Evolutionary conservation across 2,329 filamentous ascomycete genomes (phyloP), one percentile per base, ranked within the genome.

Genomic region (Aspergillus novofumigatus): DNA sequence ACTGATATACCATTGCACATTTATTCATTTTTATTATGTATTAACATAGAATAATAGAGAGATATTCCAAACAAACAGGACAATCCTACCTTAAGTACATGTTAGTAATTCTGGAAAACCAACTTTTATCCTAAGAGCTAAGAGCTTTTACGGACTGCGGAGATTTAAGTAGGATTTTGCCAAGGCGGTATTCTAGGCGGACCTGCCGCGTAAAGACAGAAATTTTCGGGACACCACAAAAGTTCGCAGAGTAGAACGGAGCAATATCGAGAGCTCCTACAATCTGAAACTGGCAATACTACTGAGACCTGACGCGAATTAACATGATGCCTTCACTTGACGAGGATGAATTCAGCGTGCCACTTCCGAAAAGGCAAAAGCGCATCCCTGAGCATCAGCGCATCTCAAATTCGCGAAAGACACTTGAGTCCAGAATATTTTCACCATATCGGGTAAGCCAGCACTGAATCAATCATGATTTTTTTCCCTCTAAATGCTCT

Each of bases 401-500:
- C 59, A 68, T 69, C 56, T 67, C 72, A 55, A 77, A 75, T 59
- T 74, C 67, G 63, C 75, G 48, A 68, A 79, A 62, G 61, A 74
- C 62, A 59, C 77, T 78, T 67, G 82, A 83, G 55, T 95, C 92
- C 10, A 85, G 86, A 70, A 91, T 97, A 65, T 97, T 99, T 80
- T 90, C 92, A 67, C 93, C 94, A 1, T 97, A 93, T 77, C 81
- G 94, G 74, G 92, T 95, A 86, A 64, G 62, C 47, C 14, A 51
- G 25, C 3, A 21, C 28, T 21, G 23, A 28, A 25, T 49, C 26
- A 11, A 11, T 14, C 14, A 20, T 23, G 7, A 38, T 25, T 48
- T 35, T 9, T 21, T 23, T 14, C 20, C 20, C 7, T n/a, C 17
- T 17, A 52, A 17, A 28, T 51, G 38, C 32, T 50, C 11, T 50